Evolutionary conservation across 192 early-diverging fungal species (phyloP).

Genomic region (Podochytrium sp.): DNA sequence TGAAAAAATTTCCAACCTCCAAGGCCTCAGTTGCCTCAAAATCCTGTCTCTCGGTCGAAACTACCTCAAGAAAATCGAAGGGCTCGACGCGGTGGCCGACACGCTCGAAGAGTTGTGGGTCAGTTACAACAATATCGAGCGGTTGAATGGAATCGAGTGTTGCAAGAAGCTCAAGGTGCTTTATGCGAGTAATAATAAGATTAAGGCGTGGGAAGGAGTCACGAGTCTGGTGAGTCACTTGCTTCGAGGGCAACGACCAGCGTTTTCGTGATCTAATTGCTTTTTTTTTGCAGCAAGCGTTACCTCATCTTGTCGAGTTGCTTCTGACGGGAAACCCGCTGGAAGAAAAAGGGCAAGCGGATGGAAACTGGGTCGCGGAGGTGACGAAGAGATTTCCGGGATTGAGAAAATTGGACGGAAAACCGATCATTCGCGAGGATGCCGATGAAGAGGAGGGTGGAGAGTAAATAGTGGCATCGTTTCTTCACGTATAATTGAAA

Average conservation of each 20-base stretch:
- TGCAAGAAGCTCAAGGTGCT: constrained; percentile 61
- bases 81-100: constrained; percentile 55
- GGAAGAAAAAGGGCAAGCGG: constrained; percentile 61
- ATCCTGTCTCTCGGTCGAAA: constrained; percentile 58
- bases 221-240: constrained; percentile 23
- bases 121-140: constrained; percentile 54
- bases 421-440: constrained; percentile 55
- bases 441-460: constrained; percentile 9
- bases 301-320: constrained; percentile 55
- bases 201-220: constrained; percentile 55
- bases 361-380: constrained; percentile 57
- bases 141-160: constrained; percentile 53
- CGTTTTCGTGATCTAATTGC: background rate
- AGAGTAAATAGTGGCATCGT: background rate
- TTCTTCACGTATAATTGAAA: too few species aligned
- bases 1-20: constrained; percentile 51
- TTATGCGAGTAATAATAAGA: constrained; percentile 58
- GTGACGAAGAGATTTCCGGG: constrained; percentile 53
- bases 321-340: constrained; percentile 56
- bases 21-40: constrained; percentile 42
- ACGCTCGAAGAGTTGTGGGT: constrained; percentile 61
- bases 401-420: constrained; percentile 59
- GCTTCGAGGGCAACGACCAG: background rate
- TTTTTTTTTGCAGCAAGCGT: constrained; percentile 29
- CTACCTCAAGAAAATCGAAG: constrained; percentile 57